phyloP scores from a whole-genome alignment of 2,329 filamentous ascomycete species.

The Chrysoporthe austroafricana region DNA sequence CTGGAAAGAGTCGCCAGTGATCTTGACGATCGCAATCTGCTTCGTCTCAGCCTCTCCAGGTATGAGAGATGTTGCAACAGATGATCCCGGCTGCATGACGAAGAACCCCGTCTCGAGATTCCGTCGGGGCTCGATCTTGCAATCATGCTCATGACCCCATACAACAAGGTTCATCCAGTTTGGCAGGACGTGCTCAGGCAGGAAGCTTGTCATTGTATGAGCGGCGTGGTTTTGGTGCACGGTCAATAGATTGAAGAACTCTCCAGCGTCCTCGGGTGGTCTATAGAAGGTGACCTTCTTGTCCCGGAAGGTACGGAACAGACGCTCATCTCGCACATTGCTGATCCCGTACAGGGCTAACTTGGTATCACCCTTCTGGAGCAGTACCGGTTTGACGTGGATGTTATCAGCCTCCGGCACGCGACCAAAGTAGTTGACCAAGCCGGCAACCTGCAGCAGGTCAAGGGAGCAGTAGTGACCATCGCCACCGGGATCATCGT shows the following conservation, averaged over 20 bases:
- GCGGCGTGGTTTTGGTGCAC: constrained; percentile 97
- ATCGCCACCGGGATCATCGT: constrained; percentile 97
- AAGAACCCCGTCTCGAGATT: constrained; percentile 91
- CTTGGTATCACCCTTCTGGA: constrained; percentile 94
- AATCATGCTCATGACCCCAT: constrained; percentile 97
- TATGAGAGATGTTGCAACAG: constrained; percentile 89
- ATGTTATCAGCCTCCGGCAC: constrained; percentile 94
- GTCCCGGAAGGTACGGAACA: constrained; percentile 92
- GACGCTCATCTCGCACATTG: constrained; percentile 92
- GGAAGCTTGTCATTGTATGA: constrained; percentile 88
- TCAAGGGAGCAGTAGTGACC: constrained; percentile 91
- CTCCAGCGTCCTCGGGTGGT: constrained; percentile 75
- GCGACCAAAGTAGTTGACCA: constrained; percentile 95
- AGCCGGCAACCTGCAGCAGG: constrained; percentile 83
- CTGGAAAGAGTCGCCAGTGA: constrained; percentile 82
- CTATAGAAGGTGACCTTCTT: constrained; percentile 93
- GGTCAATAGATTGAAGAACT: constrained; percentile 96
- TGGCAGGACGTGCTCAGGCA: constrained; percentile 91
- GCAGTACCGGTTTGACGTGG: constrained; percentile 83
- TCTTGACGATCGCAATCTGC: constrained; percentile 82
- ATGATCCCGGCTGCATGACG: constrained; percentile 97
- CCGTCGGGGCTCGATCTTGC: constrained; percentile 78
- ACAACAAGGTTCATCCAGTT: constrained; percentile 89
- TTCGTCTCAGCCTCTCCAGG: constrained; percentile 90
- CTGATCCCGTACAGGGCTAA: constrained; percentile 92